Conservation (phyloP, 2,329 filamentous ascomycete species). For the Didymellaceae sp. region DNA sequence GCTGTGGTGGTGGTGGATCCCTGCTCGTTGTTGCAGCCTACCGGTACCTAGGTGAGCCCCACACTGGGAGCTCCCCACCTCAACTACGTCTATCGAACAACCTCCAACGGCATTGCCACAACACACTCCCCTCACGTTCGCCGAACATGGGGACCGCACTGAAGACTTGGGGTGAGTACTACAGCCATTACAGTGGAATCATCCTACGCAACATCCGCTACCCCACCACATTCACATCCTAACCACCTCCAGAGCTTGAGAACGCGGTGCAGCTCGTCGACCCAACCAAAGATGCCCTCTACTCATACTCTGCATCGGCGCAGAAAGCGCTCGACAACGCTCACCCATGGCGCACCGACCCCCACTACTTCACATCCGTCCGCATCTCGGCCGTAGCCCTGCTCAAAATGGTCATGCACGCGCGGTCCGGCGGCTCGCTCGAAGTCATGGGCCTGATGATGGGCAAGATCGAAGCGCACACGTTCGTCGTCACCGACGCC, state of each 20-base stretch:
- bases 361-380: constrained; percentile 89
- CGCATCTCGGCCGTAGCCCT: constrained; percentile 93
- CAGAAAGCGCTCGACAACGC: constrained; percentile 70
- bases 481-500: constrained; percentile 91
- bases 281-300: constrained; percentile 86
- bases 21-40: constrained; percentile 5
- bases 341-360: constrained; percentile 78
- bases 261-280: constrained; percentile 84
- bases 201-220: constrained; percentile 8
- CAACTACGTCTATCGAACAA: neutral
- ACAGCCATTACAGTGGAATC: neutral
- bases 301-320: constrained; percentile 74
- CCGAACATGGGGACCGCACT: constrained; percentile 44
- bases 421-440: constrained; percentile 87
- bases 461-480: constrained; percentile 84
- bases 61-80: constrained; percentile 32
- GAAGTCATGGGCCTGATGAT: constrained; percentile 99
- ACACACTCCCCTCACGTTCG: constrained; percentile 7
- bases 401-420: constrained; percentile 99
- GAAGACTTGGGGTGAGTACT: constrained; percentile 46
- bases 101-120: constrained; percentile 15
- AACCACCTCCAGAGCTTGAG: constrained; percentile 74
- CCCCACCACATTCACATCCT: constrained; percentile 17
- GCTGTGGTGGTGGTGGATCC: no score
- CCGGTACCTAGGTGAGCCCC: constrained; percentile 3